Base-by-base conservation (phyloP, 768 basidiomycete genomes). In the Xanthoconium purpureum region DNA sequence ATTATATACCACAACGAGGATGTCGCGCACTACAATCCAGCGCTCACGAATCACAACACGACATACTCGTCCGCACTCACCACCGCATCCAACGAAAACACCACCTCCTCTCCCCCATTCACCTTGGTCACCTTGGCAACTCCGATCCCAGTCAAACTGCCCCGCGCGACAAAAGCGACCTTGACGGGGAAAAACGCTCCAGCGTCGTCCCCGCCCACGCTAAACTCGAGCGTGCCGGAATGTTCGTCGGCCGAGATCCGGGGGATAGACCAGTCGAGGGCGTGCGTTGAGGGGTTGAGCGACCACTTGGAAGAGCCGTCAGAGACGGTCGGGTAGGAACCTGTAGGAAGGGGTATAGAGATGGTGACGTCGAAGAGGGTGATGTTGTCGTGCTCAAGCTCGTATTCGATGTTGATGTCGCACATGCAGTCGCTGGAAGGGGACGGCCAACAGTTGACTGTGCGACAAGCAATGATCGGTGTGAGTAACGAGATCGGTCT, bases 371-470 rank as follows among this genome's bases (percentile, higher is more conserved):
- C 91, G 70, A 91, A 84, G 3, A 98, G 78, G 0, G 84, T 83
- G 52, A 98, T 74, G 47, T 80, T 80, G 59, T 89, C 81, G 60
- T 93, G 90, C 69, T 96, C 94, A 45, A 98, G 87, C 70, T 98
- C 95, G 68, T 97, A 98, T 73, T 98, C 97, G 59, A 98, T 91
- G 73, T 91, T 95, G 57, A 98, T 91, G 60, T 96, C 94, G 62
- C 87, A 90, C 1, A 88, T 88, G n/a, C 94, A 94, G 58, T 93
- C 89, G 63, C 91, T 92, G 38, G 90, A 87, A 7, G 91, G 89
- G 13, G 93, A 87, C 13, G 95, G 97, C 95, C 95, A 98, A 74
- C 93, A 95, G 68, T 93, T 99, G 71, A 99, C 95, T 94, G 61
- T n/a, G 46, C 29, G 18, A 3, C 12, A 20, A 17, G 54, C 32